These are phyloP conservation scores for Saccharomyces jurei DNA, from an alignment of 805 yeast genomes.

Conservation along the genomic window DNA sequence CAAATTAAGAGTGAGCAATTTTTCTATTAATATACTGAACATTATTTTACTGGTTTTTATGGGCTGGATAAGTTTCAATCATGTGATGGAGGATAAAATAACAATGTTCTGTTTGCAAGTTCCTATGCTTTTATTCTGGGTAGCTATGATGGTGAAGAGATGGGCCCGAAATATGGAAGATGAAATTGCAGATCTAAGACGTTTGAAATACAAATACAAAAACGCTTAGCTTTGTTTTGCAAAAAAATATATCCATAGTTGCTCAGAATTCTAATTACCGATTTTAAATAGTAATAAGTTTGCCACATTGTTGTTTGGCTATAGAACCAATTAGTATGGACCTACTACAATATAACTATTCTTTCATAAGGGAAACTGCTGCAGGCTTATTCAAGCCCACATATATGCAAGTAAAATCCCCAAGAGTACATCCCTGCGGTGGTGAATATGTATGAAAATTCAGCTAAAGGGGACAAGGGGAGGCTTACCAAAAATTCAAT, in stretches of 20 bases:
- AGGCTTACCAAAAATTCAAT: not conserved
- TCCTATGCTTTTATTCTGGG: constrained; percentile 19
- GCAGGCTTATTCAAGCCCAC: not conserved
- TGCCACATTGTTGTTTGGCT: too few relatives aligned
- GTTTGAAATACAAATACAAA: constrained; percentile 28
- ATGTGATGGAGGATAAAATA: constrained; percentile 8
- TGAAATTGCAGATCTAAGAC: constrained; percentile 18
- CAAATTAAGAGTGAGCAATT: constrained; percentile 14
- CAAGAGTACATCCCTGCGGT: not conserved
- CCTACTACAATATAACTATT: too few relatives aligned
- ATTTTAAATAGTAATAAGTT: not conserved
- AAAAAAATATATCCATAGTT: not conserved
- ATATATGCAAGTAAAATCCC: not conserved
- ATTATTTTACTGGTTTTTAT: constrained; percentile 19
- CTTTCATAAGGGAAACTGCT: not conserved
- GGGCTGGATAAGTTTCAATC: constrained; percentile 21
- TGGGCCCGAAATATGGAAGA: constrained; percentile 19
- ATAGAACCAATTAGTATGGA: too few relatives aligned
- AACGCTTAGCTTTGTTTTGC: constrained; percentile 12
- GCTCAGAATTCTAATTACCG: not conserved
- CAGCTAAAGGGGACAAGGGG: not conserved
- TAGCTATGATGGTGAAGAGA: constrained; percentile 12
- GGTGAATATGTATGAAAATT: not conserved
- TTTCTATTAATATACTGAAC: constrained; percentile 15
- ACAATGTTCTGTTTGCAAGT: constrained; percentile 14